phyloP scores from a whole-genome alignment of 2,329 filamentous ascomycete species.

The Neonectria faginata region DNA sequence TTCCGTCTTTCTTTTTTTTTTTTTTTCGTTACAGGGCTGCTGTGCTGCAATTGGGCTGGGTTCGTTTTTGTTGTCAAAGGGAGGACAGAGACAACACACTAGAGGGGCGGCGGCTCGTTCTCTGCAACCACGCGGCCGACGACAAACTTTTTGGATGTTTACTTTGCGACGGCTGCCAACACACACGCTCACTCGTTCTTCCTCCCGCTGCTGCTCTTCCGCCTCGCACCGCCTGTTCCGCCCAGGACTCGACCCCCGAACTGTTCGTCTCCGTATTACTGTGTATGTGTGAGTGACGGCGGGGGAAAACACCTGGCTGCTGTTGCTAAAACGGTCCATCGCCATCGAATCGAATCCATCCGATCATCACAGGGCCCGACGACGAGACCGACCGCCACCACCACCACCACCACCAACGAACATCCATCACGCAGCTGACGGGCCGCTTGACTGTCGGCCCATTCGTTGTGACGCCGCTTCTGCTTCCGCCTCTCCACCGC shows the following conservation, averaged over 20 bases:
- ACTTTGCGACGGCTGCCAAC: slow-evolving; percentile 43
- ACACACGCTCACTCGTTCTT: slow-evolving; percentile 36
- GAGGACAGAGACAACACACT: slow-evolving; percentile 7
- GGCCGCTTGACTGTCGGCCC: slow-evolving; percentile 37
- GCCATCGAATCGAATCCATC: slow-evolving; percentile 5
- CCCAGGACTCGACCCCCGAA: slow-evolving; percentile 26
- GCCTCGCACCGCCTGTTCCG: slow-evolving; percentile 24
- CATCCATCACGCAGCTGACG: slow-evolving; percentile 30
- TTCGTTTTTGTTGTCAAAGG: slow-evolving; percentile 1
- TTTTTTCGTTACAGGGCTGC: background rate
- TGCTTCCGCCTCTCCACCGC: background rate
- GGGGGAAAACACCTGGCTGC: background rate
- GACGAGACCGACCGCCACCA: background rate
- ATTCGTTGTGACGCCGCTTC: slow-evolving; percentile 52
- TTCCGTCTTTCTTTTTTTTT: slow-evolving; percentile 2
- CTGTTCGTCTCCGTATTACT: slow-evolving; percentile 24
- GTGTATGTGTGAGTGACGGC: slow-evolving; percentile 27
- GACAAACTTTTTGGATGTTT: slow-evolving; percentile 37
- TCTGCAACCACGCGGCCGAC: slow-evolving; percentile 29
- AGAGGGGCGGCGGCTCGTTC: background rate
- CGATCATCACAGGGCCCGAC: slow-evolving; percentile 3
- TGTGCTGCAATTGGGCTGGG: background rate
- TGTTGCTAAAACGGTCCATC: background rate
- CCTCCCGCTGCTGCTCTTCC: slow-evolving; percentile 19
- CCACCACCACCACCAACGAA: slow-evolving; percentile 31